Base-by-base conservation (phyloP, 1,284 basidiomycete species). In the Moniliophthora roreri region DNA sequence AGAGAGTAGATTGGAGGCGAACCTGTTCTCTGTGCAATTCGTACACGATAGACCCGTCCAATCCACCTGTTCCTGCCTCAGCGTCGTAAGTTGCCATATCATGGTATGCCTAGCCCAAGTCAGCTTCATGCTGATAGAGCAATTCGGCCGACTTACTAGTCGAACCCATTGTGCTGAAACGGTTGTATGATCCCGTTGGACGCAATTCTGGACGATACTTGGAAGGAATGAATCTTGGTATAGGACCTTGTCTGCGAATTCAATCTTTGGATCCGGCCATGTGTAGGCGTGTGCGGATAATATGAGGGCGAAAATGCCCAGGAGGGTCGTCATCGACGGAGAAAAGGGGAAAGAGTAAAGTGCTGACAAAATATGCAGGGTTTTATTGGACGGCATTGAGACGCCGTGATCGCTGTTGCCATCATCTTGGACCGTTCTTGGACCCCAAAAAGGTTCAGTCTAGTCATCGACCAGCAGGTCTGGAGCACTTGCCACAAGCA, bases 1-100 rank as follows among this genome's bases (percentile, higher is more conserved):
- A 5, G 16, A 52, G 13, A 50, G n/a, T n/a, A n/a, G n/a, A n/a
- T n/a, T n/a, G n/a, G n/a, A n/a, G n/a, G 58, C 66, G 21, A 51
- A 70, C 70, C 60, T 69, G 68, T 8, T 63, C 13, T 38, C 67
- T 62, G 40, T 58, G 64, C 6, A 73, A 62, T 53, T 72, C 71
- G 49, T 69, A 72, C 9, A 66, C 64, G 46, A 73, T 61, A 10
- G 70, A 71, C 23, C 67, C 68, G 50, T 73, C 71, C 46, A 72
- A 38, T 11, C 70, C 71, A n/a, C 71, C 69, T 6, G 64, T 64
- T 18, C 68, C 68, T 53, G 68, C 63, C 36, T 68, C 65, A 21
- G 63, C 63, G 52, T 71, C 66, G 52, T 71, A 65, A 15, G 71
- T 73, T 13, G 71, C 67, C 67, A 71, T 69, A 58, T 73, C 71